Evolutionary conservation across 2,329 filamentous ascomycete species (phyloP), one percentile per base, ranked within the genome.

Genomic region (Ceratocystis alfenasii): DNA sequence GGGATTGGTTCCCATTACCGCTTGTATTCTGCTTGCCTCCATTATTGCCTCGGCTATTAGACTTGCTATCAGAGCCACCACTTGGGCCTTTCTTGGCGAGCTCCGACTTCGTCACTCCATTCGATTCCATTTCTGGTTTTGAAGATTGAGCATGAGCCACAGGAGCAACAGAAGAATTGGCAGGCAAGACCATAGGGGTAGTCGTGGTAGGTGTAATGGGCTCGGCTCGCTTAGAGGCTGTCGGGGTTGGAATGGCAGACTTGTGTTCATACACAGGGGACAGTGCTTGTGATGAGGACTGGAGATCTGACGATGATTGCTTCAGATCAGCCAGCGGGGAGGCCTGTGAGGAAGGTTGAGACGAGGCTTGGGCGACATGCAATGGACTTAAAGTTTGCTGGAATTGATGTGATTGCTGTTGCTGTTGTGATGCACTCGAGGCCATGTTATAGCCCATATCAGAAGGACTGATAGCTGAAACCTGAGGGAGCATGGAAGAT

Each of bases 211-310:
- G 4, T 41, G 36, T 41, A 41, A 41, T 15, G 36, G 36, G 8
- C 45, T 66, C 65, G 15, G 10, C 17, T 28, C 45, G 63, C 41
- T 64, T 66, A 10, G 65, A 41, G 6, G 5, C 20, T 55, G 30
- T 15, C 44, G 60, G 5, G 6, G 57, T n/a, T 33, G 57, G n/a
- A n/a, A 62, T 45, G 12, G 57, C n/a, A 5, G 64, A 20, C 50
- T 64, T 67, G 55, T 67, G 57, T 44, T 66, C 65, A 50, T 66
- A 66, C 6, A 66, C 65, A 10, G 65, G 65, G 12, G 65, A 59
- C 36, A 66, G 15, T 10, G 41, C 48, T 46, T 55, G 33, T 10
- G 65, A 25, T 57, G 28, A 28, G 15, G 55, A 30, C 5, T 60
- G 62, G 30, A 55, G 4, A 7, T 59, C 55, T 25, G 28, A 33